Base-by-base conservation (phyloP, 2,329 filamentous ascomycete genomes). In the Pyricularia pennisetigena region DNA sequence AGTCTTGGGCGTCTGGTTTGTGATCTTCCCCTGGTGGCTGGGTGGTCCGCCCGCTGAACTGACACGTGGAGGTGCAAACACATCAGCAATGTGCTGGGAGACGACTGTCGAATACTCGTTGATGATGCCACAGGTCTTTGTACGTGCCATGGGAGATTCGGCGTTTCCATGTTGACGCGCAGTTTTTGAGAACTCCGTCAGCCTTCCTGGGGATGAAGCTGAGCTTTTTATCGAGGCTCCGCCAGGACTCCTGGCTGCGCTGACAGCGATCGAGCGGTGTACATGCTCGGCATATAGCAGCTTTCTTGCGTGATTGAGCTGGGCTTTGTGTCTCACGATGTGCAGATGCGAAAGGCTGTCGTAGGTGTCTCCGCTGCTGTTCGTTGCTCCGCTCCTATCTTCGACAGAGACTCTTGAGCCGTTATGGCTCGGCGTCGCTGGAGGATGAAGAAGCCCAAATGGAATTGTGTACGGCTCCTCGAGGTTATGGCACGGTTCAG, bases 331-430 rank as follows among this genome's bases (percentile, higher is more conserved):
- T 54, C 54, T 57, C 14, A 30, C 57, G 57, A 16, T 61, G 23
- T 61, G 57, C 23, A 61, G 24, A 10, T 67, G 41, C 29, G 49
- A 57, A 0, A 67, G 65, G 49, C 65, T 67, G 12, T 67, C 65
- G 41, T 30, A 57, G 16, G 65, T 67, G 41, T 67, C 65, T 10
- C 65, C 65, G 65, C 65, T 67, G 65, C 65, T 67, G 24, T 49
- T 54, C 9, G 65, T 67, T 8, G 28, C 54, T 20, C 65, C 65
- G 29, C 65, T 67, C 28, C 54, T 28, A 1, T 67, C 41, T 9
- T 67, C 65, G 49, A 59, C 49, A 14, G 65, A 16, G 9, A 49
- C n/a, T 10, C 16, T 49, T 5, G 65, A 23, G 24, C 20, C n/a
- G 1, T 26, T 49, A 8, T 66, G 64, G 24, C 30, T 66, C 10